Base-by-base conservation (phyloP, 441 rosid genomes). In the Pelargonium citronellum region DNA sequence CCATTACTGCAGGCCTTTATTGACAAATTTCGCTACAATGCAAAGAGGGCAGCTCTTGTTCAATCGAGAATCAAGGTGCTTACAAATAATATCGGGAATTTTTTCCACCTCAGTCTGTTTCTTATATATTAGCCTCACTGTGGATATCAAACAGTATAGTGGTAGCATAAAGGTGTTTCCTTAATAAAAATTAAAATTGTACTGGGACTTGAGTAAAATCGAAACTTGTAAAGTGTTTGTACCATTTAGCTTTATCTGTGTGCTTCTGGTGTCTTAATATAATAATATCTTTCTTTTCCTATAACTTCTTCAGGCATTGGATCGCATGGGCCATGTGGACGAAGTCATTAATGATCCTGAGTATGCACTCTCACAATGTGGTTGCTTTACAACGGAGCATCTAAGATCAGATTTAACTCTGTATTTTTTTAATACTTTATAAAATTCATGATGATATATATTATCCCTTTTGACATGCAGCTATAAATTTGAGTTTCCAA, bases 31-130 rank as follows among this genome's bases (percentile, higher is more conserved):
- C 96, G 99, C 47, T 94, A 85, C 78, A 94, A 94, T 81, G 99
- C 99, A 64, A 94, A 94, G 81, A 91, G 99, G 83, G 99, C 99
- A 66, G 87, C 99, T 39, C 99, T 94, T 79, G 99, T 94, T 76
- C 99, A 94, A 85, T 94, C 99, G 68, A 87, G 97, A 86, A 91
- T 94, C 80, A 94, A 94, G 99, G 99, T 94, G 49, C 67, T 61
- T 74, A 71, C 77, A 51, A 13, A n/a, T 64, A 47, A 39, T 68
- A 8, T 68, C 4, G 62, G 17, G 66, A 69, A n/a, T 76, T 67
- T 67, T 60, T 67, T 51, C 64, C 68, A 13, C 43, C 64, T 51
- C 13, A 69, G 19, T 53, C 20, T n/a, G 19, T 53, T 53, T 15
- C 19, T 22, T 22, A 22, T 1, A 22, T 22, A 1, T 0, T 22